These are phyloP conservation scores for Magnolia kwangsiensis DNA, from an alignment of 164 flowering plant genomes.

Conservation along the genomic window DNA sequence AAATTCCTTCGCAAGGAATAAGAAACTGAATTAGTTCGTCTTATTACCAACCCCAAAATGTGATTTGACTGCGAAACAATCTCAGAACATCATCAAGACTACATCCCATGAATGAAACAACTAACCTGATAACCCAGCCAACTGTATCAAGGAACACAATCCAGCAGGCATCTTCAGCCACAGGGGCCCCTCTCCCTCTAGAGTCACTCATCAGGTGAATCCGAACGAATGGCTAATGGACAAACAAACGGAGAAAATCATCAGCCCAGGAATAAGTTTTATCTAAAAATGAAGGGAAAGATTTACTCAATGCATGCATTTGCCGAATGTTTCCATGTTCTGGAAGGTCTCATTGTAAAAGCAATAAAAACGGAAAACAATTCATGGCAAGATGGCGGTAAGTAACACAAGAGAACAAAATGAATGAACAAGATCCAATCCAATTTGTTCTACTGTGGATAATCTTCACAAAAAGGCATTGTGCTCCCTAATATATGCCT, in stretches of 20 bases:
- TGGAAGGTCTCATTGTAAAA: no score
- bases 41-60: slow-evolving; percentile 1
- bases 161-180: background rate
- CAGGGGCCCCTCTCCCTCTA: background rate
- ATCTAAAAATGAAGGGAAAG: no score
- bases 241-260: background rate
- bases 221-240: background rate
- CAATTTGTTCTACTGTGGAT: no score
- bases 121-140: background rate
- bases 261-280: no score
- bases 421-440: no score
- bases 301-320: no score
- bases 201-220: background rate
- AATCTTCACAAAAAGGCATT: no score
- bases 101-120: background rate
- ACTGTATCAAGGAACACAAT: background rate
- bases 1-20: background rate
- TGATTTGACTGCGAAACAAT: background rate
- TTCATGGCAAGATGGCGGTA: no score
- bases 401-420: no score
- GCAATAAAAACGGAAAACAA: no score
- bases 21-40: background rate
- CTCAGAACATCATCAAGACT: background rate
- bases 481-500: no score
- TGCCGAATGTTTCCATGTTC: no score